Evolutionary conservation across 106 monocot genomes (phyloP).

Genomic region (Iris macrosiphon): DNA sequence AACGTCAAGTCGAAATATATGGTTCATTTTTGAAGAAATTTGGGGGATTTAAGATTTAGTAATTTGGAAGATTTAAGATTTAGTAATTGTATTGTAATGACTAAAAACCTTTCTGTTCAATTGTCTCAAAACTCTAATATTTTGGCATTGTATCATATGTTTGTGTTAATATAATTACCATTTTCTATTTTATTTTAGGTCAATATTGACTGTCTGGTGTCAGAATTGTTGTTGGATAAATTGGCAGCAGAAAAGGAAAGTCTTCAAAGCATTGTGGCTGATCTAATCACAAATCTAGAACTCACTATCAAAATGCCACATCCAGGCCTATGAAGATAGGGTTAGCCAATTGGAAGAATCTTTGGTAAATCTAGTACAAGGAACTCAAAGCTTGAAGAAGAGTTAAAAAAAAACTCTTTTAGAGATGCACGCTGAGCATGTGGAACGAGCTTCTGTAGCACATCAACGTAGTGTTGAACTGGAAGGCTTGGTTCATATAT

Average conservation of each 20-base stretch:
- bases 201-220: no score
- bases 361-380: slow-evolving; percentile 25
- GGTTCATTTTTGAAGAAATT: no score
- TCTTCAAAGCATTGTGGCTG: slow-evolving; percentile 31
- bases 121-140: no score
- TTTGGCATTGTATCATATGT: no score
- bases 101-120: no score
- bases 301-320: slow-evolving; percentile 24
- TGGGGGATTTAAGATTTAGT: no score
- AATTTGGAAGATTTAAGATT: no score
- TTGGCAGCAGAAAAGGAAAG: slow-evolving; percentile 48
- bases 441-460: slow-evolving; percentile 18
- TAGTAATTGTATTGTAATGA: no score
- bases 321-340: slow-evolving; percentile 47
- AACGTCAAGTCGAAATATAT: no score
- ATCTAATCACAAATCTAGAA: slow-evolving; percentile 30
- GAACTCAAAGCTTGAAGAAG: slow-evolving; percentile 36
- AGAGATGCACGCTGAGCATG: slow-evolving; percentile 33
- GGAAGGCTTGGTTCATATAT: slow-evolving; percentile 41
- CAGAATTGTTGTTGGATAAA: no score
- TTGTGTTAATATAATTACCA: no score
- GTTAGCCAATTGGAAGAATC: slow-evolving; percentile 60
- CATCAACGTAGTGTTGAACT: slow-evolving; percentile 43
- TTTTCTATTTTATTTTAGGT: no score
- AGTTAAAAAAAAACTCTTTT: slow-evolving; percentile 47